Evolutionary conservation across 441 rosid species (phyloP).

Genomic region (Croton setiger): DNA sequence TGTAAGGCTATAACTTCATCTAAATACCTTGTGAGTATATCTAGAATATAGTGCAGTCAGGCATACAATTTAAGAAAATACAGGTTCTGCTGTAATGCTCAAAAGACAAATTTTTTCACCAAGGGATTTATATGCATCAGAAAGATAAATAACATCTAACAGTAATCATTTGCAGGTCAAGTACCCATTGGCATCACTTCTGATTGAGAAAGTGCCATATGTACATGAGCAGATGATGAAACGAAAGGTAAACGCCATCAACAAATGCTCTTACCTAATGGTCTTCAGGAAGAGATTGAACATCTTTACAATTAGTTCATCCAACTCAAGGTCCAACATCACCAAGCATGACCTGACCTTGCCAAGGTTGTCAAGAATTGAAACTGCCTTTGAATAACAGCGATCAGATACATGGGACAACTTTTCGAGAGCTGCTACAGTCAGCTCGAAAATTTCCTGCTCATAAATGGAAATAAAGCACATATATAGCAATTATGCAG

Average conservation of each 20-base stretch:
- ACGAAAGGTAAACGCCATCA: not conserved
- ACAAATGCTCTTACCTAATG: slow-evolving; percentile 29
- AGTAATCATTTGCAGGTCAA: not conserved
- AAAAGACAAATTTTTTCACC: not conserved
- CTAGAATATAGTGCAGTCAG: not conserved
- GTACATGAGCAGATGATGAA: slow-evolving; percentile 3
- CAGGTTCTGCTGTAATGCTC: not conserved
- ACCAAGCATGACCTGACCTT: slow-evolving; percentile 87
- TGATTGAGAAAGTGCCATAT: not conserved
- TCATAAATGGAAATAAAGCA: slow-evolving; percentile 18
- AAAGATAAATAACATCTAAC: not conserved
- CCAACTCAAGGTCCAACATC: slow-evolving; percentile 94
- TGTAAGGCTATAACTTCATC: not conserved
- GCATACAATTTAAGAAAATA: not conserved
- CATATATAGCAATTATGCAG: not conserved
- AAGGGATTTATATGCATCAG: not conserved
- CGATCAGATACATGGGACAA: slow-evolving; percentile 55
- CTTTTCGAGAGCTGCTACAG: slow-evolving; percentile 56
- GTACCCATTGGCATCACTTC: not conserved
- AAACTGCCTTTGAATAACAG: slow-evolving; percentile 57
- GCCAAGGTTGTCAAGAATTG: slow-evolving; percentile 86
- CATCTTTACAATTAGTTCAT: slow-evolving; percentile 70
- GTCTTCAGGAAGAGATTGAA: slow-evolving; percentile 48
- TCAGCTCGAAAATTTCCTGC: slow-evolving; percentile 38
- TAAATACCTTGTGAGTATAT: not conserved